Conservation (phyloP, 2,329 filamentous ascomycete genomes). For the Xylaria multiplex region DNA sequence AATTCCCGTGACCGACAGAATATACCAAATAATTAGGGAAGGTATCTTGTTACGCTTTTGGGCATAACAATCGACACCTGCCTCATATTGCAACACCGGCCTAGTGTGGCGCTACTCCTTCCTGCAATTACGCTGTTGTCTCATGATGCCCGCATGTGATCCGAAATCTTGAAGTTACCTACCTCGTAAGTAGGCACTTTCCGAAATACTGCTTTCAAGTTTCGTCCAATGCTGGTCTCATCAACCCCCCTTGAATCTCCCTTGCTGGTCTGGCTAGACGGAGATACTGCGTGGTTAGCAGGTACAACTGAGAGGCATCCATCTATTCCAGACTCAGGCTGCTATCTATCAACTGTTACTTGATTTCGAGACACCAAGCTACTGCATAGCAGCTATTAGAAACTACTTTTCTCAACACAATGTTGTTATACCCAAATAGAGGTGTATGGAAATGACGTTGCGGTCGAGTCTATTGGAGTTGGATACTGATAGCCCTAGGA, state of each 20-base stretch:
- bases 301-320: too few relatives aligned
- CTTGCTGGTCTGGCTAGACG: background rate
- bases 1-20: background rate
- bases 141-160: conserved; percentile 5
- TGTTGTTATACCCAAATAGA: background rate
- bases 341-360: background rate
- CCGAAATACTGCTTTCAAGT: too few relatives aligned
- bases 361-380: background rate
- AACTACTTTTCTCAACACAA: background rate
- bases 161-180: background rate
- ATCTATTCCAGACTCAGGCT: background rate
- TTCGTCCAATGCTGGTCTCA: background rate
- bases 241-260: background rate
- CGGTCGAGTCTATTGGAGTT: conserved; percentile 5
- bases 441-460: background rate
- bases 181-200: background rate
- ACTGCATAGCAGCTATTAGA: background rate
- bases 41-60: background rate
- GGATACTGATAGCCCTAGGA: background rate
- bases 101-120: conserved; percentile 5
- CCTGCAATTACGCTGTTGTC: conserved; percentile 6
- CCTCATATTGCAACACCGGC: background rate
- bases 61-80: background rate
- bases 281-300: background rate
- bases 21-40: conserved; percentile 3